Base-by-base conservation (phyloP, 768 basidiomycete species). In the Termitomyces sp. region DNA sequence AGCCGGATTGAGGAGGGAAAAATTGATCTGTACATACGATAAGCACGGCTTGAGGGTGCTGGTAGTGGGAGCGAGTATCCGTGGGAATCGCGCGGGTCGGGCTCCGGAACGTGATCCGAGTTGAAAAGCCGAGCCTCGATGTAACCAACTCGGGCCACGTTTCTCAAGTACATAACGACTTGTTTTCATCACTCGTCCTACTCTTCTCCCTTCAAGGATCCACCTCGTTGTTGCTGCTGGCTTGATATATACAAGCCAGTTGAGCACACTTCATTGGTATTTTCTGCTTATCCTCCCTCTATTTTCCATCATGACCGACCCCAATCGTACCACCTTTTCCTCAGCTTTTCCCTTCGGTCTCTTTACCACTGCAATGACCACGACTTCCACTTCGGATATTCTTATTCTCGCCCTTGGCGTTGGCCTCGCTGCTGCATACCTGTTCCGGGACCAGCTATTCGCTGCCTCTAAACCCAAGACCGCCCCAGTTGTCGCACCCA, bases 401-500 rank as follows among this genome's bases (percentile, higher is more conserved):
- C 66, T 84, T 65, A 79, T 95, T 59, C 81, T 95, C 59, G 75
- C 80, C 42, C 69, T 94, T 42, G 91, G 92, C 53, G 82, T 92
- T 54, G 78, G 84, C 59, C 80, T 92, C 43, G 92, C 90, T 19
- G 86, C 83, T 27, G 74, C 83, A 57, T 94, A 92, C 70, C 84
- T 95, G 65, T 94, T 92, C 77, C 82, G 87, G 45, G 91, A 93
- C 71, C 85, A 87, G 68, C 70, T 94, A 10, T 92, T 92, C 63
- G 70, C 83, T 57, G 75, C 86, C 8, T 79, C 86, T 21, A 85
- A 87, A 62, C 81, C 83, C 21, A 90, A 86, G 68, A 64, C 75
- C 10, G 73, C 78, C 34, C 77, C 85, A 0, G 57, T 77, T 37
- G 57, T 68, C 23, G 53, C 78, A 27, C 69, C 81, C 32, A 79